Conservation (phyloP, 1,284 basidiomycete species). For the Sporisorium graminicola region DNA sequence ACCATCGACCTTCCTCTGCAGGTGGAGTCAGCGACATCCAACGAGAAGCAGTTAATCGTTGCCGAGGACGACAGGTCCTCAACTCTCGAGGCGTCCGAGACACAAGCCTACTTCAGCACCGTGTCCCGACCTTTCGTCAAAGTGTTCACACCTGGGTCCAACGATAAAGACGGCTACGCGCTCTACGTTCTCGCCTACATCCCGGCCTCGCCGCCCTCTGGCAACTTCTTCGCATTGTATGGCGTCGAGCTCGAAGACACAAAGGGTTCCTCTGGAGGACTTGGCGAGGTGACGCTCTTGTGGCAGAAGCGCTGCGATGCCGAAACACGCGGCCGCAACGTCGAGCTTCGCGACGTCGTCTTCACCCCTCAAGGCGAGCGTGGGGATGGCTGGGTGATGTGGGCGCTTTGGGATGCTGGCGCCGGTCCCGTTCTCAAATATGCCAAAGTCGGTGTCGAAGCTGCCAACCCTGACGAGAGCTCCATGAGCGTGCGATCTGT, state of each 20-base stretch:
- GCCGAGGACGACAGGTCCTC: slow-evolving; percentile 27
- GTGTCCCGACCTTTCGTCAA: slow-evolving; percentile 47
- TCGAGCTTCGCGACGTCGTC: slow-evolving; percentile 62
- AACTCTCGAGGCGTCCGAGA: slow-evolving; percentile 11
- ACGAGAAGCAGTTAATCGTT: slow-evolving; percentile 34
- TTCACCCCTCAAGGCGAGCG: slow-evolving; percentile 38
- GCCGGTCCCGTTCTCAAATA: slow-evolving; percentile 55
- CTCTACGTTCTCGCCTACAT: slow-evolving; percentile 60
- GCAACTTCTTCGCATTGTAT: slow-evolving; percentile 62
- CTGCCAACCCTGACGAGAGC: slow-evolving; percentile 34
- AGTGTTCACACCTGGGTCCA: slow-evolving; percentile 47
- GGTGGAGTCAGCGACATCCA: slow-evolving; percentile 25
- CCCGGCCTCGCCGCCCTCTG: slow-evolving; percentile 55
- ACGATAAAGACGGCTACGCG: slow-evolving; percentile 37
- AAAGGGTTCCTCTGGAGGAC: slow-evolving; percentile 53
- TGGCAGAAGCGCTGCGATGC: slow-evolving; percentile 62
- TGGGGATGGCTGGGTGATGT: slow-evolving; percentile 55
- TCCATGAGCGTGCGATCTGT: slow-evolving; percentile 29
- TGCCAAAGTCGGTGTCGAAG: slow-evolving; percentile 45
- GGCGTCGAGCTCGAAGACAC: slow-evolving; percentile 61
- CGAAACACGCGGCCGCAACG: slow-evolving; percentile 50
- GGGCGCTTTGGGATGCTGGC: slow-evolving; percentile 65
- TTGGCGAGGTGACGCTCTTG: slow-evolving; percentile 60
- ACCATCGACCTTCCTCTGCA: slow-evolving; percentile 57
- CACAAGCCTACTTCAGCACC: slow-evolving; percentile 41